Evolutionary conservation across 495 filamentous ascomycete species (phyloP).

Genomic region (Daldinia caldariorum): DNA sequence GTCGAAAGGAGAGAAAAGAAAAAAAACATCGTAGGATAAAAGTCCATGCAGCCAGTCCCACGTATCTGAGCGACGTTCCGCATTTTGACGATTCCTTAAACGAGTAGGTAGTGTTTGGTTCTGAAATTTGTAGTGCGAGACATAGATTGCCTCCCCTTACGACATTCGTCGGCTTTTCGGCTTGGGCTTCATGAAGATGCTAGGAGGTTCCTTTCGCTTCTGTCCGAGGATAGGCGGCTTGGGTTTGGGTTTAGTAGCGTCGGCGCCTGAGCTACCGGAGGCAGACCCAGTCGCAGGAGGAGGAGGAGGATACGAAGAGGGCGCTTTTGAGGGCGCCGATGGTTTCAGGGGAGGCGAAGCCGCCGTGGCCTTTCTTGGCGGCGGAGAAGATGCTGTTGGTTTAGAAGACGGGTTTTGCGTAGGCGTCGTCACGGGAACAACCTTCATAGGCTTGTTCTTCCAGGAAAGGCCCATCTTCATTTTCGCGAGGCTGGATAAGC

Average conservation of each 20-base stretch:
- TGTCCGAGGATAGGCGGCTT: constrained; percentile 11
- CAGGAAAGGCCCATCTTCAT: constrained; percentile 30
- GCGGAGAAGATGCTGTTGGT: constrained; percentile 10
- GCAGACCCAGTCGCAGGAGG: background rate
- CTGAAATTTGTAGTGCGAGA: background rate
- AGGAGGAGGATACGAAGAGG: background rate
- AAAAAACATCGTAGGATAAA: background rate
- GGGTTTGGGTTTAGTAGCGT: constrained; percentile 18
- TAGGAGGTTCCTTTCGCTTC: constrained; percentile 46
- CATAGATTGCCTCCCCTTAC: background rate
- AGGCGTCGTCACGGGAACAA: constrained; percentile 14
- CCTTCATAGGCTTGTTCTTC: constrained; percentile 17
- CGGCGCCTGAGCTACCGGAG: background rate
- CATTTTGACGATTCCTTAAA: too few species aligned
- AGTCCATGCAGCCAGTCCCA: too few species aligned
- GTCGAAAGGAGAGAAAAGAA: background rate
- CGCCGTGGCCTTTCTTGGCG: constrained; percentile 1
- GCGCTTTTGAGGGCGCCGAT: constrained; percentile 1
- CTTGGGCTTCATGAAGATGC: constrained; percentile 50
- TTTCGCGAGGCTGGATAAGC: constrained; percentile 25
- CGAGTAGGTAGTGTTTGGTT: too few species aligned
- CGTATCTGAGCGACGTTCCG: background rate
- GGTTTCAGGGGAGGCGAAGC: background rate
- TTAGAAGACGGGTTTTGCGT: constrained; percentile 5
- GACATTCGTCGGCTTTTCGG: constrained; percentile 36